Conservation (phyloP, 257 asterid genomes). For the Solanum tarijense region DNA sequence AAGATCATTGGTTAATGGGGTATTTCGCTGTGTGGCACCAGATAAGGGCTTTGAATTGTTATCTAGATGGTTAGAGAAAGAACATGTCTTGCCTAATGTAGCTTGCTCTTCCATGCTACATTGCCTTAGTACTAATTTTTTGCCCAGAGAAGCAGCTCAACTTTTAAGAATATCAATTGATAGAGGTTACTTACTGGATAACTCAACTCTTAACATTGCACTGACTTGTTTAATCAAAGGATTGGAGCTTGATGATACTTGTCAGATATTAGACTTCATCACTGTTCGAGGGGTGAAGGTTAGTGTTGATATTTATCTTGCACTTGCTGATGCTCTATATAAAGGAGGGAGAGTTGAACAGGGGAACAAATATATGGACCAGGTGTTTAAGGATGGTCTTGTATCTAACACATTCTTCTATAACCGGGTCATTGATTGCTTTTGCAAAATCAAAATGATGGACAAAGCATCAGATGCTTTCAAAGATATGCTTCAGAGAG, state of each 20-base stretch:
- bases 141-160: slow-evolving; percentile 33
- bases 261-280: slow-evolving; percentile 47
- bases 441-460: slow-evolving; percentile 69
- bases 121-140: slow-evolving; percentile 41
- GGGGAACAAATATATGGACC: slow-evolving; percentile 44
- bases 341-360: slow-evolving; percentile 36
- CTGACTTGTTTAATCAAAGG: slow-evolving; percentile 63
- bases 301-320: slow-evolving; percentile 40
- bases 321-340: slow-evolving; percentile 51
- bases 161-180: slow-evolving; percentile 35
- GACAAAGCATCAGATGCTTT: slow-evolving; percentile 44
- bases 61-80: slow-evolving; percentile 46
- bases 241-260: slow-evolving; percentile 45
- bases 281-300: slow-evolving; percentile 35
- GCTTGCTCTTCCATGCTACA: slow-evolving; percentile 46
- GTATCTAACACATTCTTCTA: slow-evolving; percentile 40
- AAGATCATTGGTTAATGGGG: slow-evolving; percentile 74
- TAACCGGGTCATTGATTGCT: slow-evolving; percentile 75
- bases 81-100: slow-evolving; percentile 47
- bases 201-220: slow-evolving; percentile 40
- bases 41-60: slow-evolving; percentile 42
- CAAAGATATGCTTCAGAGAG: slow-evolving; percentile 42
- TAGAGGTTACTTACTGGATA: slow-evolving; percentile 59
- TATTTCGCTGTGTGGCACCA: slow-evolving; percentile 44
- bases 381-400: slow-evolving; percentile 37